phyloP scores from a whole-genome alignment of 805 yeast genomes.

The Trichomonascus vanleenenianus region DNA sequence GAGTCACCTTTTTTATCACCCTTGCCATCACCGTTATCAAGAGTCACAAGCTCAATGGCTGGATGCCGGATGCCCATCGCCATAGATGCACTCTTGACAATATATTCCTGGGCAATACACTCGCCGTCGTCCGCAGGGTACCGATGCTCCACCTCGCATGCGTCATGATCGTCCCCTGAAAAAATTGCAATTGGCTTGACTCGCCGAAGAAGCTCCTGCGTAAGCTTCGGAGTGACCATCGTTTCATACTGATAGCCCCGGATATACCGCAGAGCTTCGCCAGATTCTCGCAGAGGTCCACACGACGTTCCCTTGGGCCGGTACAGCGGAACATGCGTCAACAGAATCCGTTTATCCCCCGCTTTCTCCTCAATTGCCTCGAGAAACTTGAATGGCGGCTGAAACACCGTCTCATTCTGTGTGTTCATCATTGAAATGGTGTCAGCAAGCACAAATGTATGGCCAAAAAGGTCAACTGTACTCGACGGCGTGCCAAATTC shows the following conservation, averaged over 20 bases:
- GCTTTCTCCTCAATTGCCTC: slow-evolving; percentile 18
- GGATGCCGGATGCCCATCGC: slow-evolving; percentile 85
- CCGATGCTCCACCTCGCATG: slow-evolving; percentile 67
- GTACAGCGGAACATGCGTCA: slow-evolving; percentile 85
- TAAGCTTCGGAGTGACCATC: slow-evolving; percentile 53
- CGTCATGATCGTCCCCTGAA: slow-evolving; percentile 97
- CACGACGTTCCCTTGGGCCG: slow-evolving; percentile 57
- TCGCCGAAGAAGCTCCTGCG: slow-evolving; percentile 48
- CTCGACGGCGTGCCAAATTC: slow-evolving; percentile 66
- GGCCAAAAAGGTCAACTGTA: slow-evolving; percentile 55
- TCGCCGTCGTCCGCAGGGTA: slow-evolving; percentile 17
- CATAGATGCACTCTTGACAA: slow-evolving; percentile 87
- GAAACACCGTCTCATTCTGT: slow-evolving; percentile 36
- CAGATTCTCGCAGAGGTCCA: slow-evolving; percentile 71
- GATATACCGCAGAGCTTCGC: slow-evolving; percentile 57
- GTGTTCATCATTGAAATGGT: slow-evolving; percentile 75
- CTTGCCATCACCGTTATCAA: slow-evolving; percentile 26
- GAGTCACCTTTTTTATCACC: too few relatives aligned
- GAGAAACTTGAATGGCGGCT: slow-evolving; percentile 47
- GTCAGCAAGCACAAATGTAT: slow-evolving; percentile 70
- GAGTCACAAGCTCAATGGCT: slow-evolving; percentile 74
- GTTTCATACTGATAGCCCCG: slow-evolving; percentile 87
- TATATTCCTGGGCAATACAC: slow-evolving; percentile 55
- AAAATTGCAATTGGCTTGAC: slow-evolving; percentile 67
- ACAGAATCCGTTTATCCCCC: slow-evolving; percentile 41